These are phyloP conservation scores for Lasiodiplodia sp. DNA, from an alignment of 2,329 filamentous ascomycete species.

Conservation along the genomic window DNA sequence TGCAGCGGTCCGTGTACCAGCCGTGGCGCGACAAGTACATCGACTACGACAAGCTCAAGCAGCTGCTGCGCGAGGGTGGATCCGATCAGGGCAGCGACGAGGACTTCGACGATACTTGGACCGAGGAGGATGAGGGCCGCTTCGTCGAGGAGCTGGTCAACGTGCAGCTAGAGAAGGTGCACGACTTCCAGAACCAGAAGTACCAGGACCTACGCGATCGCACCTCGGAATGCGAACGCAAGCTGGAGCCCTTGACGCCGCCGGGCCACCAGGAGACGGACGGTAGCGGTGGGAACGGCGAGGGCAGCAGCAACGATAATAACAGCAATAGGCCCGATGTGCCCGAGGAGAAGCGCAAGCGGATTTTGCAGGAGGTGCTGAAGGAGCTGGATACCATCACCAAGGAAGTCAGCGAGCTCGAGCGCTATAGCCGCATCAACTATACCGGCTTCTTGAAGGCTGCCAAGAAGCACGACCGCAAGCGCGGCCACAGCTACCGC, in stretches of 20 bases:
- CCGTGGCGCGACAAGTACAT: slow-evolving; percentile 96
- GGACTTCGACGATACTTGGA: slow-evolving; percentile 75
- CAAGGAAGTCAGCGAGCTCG: slow-evolving; percentile 88
- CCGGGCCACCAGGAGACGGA: slow-evolving; percentile 29
- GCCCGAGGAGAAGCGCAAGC: slow-evolving; percentile 52
- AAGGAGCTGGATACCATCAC: slow-evolving; percentile 85
- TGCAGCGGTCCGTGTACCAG: slow-evolving; percentile 78
- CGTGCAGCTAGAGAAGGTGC: slow-evolving; percentile 92
- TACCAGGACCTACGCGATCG: slow-evolving; percentile 82
- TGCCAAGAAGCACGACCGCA: slow-evolving; percentile 98
- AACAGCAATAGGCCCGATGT: slow-evolving; percentile 40
- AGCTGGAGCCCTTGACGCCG: slow-evolving; percentile 65
- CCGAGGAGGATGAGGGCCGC: slow-evolving; percentile 87
- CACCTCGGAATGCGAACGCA: slow-evolving; percentile 72
- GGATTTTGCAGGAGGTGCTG: slow-evolving; percentile 73
- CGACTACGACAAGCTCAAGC: slow-evolving; percentile 93
- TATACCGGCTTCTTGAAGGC: slow-evolving; percentile 98
- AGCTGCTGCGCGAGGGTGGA: slow-evolving; percentile 76
- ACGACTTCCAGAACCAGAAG: slow-evolving; percentile 84
- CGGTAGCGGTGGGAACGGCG: slow-evolving; percentile 7
- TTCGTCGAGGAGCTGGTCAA: slow-evolving; percentile 97
- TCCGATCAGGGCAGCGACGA: slow-evolving; percentile 55
- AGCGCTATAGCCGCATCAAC: slow-evolving; percentile 95
- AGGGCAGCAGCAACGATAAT: slow-evolving; percentile 26
- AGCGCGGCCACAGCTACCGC: slow-evolving; percentile 83